Conservation (phyloP, 495 filamentous ascomycete species). For the Articulospora tetracladia region DNA sequence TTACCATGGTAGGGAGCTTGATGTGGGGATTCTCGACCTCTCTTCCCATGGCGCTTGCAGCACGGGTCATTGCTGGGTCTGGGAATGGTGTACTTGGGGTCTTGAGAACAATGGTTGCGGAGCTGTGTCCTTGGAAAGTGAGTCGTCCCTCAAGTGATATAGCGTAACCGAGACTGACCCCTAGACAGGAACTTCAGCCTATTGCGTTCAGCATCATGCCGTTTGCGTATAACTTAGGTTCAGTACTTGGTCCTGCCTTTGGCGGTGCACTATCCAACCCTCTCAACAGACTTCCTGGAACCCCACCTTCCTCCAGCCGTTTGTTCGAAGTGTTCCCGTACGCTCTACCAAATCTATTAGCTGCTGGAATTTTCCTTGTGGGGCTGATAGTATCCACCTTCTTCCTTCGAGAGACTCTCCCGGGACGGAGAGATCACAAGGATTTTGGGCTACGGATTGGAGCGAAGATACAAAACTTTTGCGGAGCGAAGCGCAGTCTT, state of each 20-base stretch:
- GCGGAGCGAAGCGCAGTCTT: neutral
- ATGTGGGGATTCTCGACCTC: constrained; percentile 2
- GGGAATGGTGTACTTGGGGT: neutral
- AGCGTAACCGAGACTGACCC: neutral
- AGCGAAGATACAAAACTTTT: neutral
- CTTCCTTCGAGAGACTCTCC: neutral
- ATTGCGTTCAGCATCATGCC: constrained; percentile 2
- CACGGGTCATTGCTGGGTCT: neutral
- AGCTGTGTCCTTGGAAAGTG: constrained; percentile 2
- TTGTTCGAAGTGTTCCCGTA: neutral
- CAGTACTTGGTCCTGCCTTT: neutral
- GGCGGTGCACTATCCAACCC: constrained; percentile 1
- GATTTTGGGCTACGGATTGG: neutral
- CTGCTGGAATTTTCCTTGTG: neutral
- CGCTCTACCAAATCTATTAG: neutral
- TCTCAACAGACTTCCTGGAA: neutral
- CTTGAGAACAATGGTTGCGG: constrained; percentile 1
- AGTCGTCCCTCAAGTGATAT: neutral
- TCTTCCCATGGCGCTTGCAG: neutral
- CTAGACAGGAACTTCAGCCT: neutral
- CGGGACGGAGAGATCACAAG: neutral
- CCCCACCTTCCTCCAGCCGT: neutral
- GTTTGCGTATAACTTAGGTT: neutral
- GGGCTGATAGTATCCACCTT: neutral
- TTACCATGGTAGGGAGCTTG: neutral